Percentiles rank a stretch among this genome's conserved stretches.
Evolutionary conservation across 352 stramenopile species (phyloP).

Genomic region (Globisporangium solare): DNA sequence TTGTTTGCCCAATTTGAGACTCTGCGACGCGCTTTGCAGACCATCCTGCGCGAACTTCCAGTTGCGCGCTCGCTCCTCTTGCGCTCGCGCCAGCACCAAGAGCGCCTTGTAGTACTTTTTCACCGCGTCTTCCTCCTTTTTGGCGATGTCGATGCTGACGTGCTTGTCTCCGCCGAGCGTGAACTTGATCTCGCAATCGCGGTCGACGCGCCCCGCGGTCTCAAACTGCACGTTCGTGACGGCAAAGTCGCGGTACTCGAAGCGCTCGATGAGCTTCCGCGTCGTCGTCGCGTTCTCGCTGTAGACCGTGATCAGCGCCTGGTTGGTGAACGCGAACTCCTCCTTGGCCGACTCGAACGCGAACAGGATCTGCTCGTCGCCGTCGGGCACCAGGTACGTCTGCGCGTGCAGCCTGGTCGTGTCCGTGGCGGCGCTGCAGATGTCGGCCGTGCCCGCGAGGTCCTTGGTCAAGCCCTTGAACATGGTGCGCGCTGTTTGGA

Average conservation of each 20-base stretch:
- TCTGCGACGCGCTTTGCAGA: no score
- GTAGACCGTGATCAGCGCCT: constrained; percentile 36
- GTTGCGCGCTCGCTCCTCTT: constrained; percentile 24
- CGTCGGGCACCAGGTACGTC: constrained; percentile 39
- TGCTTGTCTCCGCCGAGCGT: constrained; percentile 23
- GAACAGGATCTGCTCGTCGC: constrained; percentile 42
- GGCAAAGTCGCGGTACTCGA: constrained; percentile 33
- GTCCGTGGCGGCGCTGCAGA: constrained; percentile 38
- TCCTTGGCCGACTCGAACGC: constrained; percentile 47
- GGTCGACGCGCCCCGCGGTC: constrained; percentile 48
- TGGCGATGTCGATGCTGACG: constrained; percentile 48
- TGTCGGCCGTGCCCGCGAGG: constrained; percentile 43
- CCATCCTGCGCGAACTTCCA: constrained; percentile 30
- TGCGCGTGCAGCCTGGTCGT: constrained; percentile 35
- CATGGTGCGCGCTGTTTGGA: constrained; percentile 14
- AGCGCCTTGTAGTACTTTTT: constrained; percentile 53
- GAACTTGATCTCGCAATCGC: constrained; percentile 69
- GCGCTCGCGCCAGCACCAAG: constrained; percentile 33
- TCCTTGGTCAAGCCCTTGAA: constrained; percentile 50
- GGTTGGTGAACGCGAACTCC: constrained; percentile 61
- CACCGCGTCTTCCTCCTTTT: constrained; percentile 38
- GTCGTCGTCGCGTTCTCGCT: constrained; percentile 44
- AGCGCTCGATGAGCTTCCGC: constrained; percentile 39
- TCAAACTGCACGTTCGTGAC: constrained; percentile 39
- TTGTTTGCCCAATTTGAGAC: no score